Conservation (phyloP, 495 filamentous ascomycete genomes). For the Penicillium coprophilum region DNA sequence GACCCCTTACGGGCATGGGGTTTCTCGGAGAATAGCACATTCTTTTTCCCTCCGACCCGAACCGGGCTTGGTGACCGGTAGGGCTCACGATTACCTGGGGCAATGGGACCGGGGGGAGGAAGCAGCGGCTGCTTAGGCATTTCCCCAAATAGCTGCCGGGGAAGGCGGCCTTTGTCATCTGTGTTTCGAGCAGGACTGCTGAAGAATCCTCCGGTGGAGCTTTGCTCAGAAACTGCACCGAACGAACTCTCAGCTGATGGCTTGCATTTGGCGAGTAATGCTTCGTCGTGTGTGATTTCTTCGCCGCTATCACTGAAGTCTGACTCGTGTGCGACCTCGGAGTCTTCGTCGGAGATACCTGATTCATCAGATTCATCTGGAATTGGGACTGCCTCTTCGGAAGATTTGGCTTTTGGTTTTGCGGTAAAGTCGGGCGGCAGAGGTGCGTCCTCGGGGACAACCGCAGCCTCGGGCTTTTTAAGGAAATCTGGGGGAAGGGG, state of each 20-base stretch:
- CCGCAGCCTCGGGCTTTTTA: not conserved
- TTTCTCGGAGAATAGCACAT: constrained; percentile 37
- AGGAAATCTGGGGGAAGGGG: constrained; percentile 46
- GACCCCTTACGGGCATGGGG: constrained; percentile 55
- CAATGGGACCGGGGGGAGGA: constrained; percentile 53
- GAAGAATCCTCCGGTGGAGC: constrained; percentile 45
- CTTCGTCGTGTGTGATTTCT: constrained; percentile 58
- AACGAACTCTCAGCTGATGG: constrained; percentile 69
- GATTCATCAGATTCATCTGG: constrained; percentile 30
- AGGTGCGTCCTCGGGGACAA: constrained; percentile 43
- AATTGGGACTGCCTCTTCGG: constrained; percentile 27
- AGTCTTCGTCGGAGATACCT: constrained; percentile 27
- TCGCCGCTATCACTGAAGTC: constrained; percentile 43
- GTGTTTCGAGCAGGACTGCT: constrained; percentile 30
- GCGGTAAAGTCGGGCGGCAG: constrained; percentile 59
- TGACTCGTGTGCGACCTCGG: constrained; percentile 35
- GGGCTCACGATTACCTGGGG: constrained; percentile 44
- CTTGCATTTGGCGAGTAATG: constrained; percentile 48
- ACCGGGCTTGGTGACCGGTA: constrained; percentile 81
- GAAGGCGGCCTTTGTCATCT: constrained; percentile 19
- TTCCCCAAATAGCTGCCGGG: constrained; percentile 64
- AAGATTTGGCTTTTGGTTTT: constrained; percentile 29
- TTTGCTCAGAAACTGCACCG: constrained; percentile 43
- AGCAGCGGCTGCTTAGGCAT: constrained; percentile 54
- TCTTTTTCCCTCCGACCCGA: constrained; percentile 50